Percentiles rank a stretch among this genome's conserved stretches.
These are phyloP conservation scores for Diplotaxis tenuifolia DNA, from an alignment of 345 rosid species.

Conservation along the genomic window DNA sequence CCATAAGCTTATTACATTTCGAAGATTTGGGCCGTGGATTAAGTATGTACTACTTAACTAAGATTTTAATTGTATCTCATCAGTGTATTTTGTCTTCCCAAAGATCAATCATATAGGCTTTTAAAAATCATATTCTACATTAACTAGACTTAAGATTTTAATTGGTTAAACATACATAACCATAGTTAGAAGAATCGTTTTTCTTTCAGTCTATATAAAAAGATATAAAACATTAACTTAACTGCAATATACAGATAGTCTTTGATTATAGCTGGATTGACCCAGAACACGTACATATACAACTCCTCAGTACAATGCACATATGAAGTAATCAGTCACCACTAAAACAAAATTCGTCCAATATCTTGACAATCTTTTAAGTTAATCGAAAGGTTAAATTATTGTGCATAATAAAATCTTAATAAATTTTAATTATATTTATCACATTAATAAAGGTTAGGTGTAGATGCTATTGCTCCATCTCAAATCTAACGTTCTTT, in stretches of 20 bases:
- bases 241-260: too few species aligned
- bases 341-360: not conserved
- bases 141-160: not conserved
- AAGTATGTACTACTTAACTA: too few species aligned
- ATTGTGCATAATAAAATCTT: not conserved
- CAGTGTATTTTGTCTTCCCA: not conserved
- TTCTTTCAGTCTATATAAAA: not conserved
- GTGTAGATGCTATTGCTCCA: slow-evolving; percentile 11
- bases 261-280: not conserved
- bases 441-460: not conserved
- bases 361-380: slow-evolving; percentile 6
- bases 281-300: not conserved
- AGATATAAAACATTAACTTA: not conserved
- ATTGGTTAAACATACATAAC: not conserved
- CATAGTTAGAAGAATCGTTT: not conserved
- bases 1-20: not conserved
- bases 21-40: not conserved
- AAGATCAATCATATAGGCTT: not conserved
- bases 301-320: not conserved
- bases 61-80: too few species aligned
- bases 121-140: not conserved
- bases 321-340: not conserved
- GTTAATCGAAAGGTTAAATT: not conserved
- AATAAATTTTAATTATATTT: not conserved
- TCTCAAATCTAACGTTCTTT: not conserved